Evolutionary conservation across 352 stramenopile species (phyloP).

Genomic region (Pythium brassicae): DNA sequence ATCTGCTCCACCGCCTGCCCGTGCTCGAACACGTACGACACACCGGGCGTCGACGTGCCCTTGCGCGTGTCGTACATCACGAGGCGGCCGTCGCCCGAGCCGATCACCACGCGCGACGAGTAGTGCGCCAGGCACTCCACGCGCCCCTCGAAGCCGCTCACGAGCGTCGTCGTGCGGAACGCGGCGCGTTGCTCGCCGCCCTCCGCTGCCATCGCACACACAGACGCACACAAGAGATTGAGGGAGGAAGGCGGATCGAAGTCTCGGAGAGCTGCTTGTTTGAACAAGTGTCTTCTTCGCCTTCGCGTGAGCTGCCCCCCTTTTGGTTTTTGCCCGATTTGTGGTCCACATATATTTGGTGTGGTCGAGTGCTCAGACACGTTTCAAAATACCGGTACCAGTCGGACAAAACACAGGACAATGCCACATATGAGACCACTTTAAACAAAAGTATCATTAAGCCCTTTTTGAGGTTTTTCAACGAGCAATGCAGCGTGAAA

Average conservation of each 20-base stretch:
- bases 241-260: no score
- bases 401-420: no score
- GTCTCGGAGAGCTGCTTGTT: background rate
- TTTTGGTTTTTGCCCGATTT: no score
- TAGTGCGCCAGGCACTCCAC: conserved; percentile 85
- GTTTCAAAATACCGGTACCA: no score
- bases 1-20: conserved; percentile 75
- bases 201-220: conserved; percentile 13
- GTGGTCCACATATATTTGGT: no score
- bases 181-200: conserved; percentile 45
- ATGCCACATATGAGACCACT: no score
- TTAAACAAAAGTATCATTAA: no score
- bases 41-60: conserved; percentile 47
- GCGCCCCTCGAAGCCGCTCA: conserved; percentile 74
- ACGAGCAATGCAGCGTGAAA: no score
- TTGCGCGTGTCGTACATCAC: conserved; percentile 89
- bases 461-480: no score
- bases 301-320: no score
- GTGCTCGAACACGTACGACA: conserved; percentile 71
- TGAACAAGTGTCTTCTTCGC: conserved; percentile 1
- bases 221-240: no score
- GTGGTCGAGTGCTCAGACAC: no score
- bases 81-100: conserved; percentile 71
- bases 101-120: conserved; percentile 81
- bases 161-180: conserved; percentile 72